These are phyloP conservation scores for Populus hybrid DNA, from an alignment of 441 rosid genomes.

Conservation along the genomic window DNA sequence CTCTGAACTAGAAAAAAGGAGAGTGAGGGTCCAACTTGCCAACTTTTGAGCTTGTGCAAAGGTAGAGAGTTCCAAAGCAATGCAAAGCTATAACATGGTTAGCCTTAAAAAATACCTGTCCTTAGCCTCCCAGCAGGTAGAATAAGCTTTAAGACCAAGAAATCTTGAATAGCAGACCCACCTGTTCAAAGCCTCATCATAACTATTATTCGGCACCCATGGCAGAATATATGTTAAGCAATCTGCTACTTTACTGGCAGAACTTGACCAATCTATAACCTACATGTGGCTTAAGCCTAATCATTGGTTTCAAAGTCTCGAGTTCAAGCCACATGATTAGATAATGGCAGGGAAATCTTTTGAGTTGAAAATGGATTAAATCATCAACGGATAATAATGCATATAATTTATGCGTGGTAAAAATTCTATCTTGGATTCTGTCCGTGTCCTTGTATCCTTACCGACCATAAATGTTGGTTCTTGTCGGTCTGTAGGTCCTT, in stretches of 20 bases:
- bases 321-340: not conserved
- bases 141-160: constrained; percentile 32
- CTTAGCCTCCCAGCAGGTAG: constrained; percentile 19
- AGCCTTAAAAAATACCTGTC: constrained; percentile 9
- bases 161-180: constrained; percentile 31
- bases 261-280: not conserved
- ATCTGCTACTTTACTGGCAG: not conserved
- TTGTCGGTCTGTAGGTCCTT: constrained; percentile 2
- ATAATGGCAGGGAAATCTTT: constrained; percentile 1
- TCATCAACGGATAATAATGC: not conserved
- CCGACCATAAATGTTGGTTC: not conserved
- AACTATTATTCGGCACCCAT: constrained; percentile 23
- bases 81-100: constrained; percentile 20
- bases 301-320: not conserved
- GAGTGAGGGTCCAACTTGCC: constrained; percentile 23
- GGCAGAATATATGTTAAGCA: not conserved
- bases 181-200: constrained; percentile 19
- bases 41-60: constrained; percentile 23
- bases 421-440: constrained; percentile 18
- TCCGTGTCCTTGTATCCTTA: constrained; percentile 1
- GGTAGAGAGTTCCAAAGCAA: constrained; percentile 19
- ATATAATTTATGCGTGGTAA: too few relatives aligned
- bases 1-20: constrained; percentile 17
- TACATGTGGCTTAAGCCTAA: constrained; percentile 1
- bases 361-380: constrained; percentile 7